Base-by-base conservation (phyloP, 169 alveolate species). In the Plasmodium vivax region DNA sequence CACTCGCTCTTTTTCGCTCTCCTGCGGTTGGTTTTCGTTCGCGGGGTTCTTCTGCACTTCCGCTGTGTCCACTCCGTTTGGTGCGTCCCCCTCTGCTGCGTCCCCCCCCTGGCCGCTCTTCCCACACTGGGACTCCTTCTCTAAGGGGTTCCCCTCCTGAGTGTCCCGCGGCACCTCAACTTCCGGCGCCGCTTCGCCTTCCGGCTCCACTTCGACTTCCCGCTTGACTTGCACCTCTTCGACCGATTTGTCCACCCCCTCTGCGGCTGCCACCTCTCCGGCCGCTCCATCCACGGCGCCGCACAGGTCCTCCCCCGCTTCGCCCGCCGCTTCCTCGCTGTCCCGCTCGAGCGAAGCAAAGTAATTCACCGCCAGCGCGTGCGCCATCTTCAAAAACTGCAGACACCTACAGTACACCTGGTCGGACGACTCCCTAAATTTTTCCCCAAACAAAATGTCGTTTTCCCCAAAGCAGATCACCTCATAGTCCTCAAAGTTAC, bases 401-500 rank as follows among this genome's bases (percentile, higher is more conserved):
- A 90, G 27, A 14, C 94, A 90, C n/a, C 94, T 38, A 19, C 88
- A 90, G 51, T 58, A 80, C 23, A 90, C 84, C 74, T 90, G 94
- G 27, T 81, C 82, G n/a, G 94, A 27, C 9, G 94, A 80, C 23
- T 90, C 94, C 74, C 94, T 90, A 58, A 27, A 79, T 80, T 81
- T 90, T 6, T 68, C 54, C 3, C 56, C 90, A 19, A 2, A 8
- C 38, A 90, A 27, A 27, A 81, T 68, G 47, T 90, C 94, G 7
- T 80, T 41, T 41, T 90, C 90, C 6, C 94, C 94, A 47, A 79
- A 90, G 72, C 94, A 90, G 7, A 90, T 16, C 19, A 90, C 16
- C 82, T 90, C 94, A 62, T 90, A 90, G 36, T 90, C 84, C 5
- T 90, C 90, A 51, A 90, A 90, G 80, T 90, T 90, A 6, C 80